Evolutionary conservation across 108 stramenopile species (phyloP).

Genomic region (Fragilaria crotonensis): DNA sequence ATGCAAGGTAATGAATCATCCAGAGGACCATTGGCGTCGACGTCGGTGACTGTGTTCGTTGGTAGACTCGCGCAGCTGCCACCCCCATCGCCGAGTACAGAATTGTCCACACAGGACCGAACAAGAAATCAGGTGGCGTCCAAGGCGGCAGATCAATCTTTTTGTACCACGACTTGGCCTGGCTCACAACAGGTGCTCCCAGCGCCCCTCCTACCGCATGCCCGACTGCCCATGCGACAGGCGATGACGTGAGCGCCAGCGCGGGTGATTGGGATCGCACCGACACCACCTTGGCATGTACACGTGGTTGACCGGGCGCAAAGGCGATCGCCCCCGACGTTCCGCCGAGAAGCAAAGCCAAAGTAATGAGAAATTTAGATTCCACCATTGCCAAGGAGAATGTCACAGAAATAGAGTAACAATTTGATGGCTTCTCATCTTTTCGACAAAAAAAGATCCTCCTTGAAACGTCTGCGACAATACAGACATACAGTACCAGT

Average conservation of each 20-base stretch:
- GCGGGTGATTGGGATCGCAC: too few relatives aligned
- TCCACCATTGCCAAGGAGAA: too few relatives aligned
- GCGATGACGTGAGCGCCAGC: neutral
- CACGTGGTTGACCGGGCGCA: too few relatives aligned
- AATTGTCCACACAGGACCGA: slow-evolving; percentile 58
- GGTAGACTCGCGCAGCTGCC: slow-evolving; percentile 25
- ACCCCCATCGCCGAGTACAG: slow-evolving; percentile 59
- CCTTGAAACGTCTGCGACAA: too few relatives aligned
- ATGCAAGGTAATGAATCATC: slow-evolving; percentile 26
- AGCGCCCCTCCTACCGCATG: slow-evolving; percentile 33
- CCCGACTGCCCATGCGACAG: slow-evolving; percentile 21
- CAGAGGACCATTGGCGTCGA: slow-evolving; percentile 15
- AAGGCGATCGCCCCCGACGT: too few relatives aligned
- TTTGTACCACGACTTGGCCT: slow-evolving; percentile 44
- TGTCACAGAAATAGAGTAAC: too few relatives aligned
- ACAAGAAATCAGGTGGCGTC: slow-evolving; percentile 54
- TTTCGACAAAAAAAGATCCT: too few relatives aligned
- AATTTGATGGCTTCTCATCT: too few relatives aligned
- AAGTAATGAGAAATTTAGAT: too few relatives aligned
- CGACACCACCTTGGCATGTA: too few relatives aligned
- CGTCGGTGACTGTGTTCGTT: neutral
- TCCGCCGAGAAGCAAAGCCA: too few relatives aligned
- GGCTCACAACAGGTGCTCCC: slow-evolving; percentile 39
- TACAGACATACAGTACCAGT: too few relatives aligned
- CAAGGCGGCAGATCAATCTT: slow-evolving; percentile 43